These are phyloP conservation scores for Starmerella tilneyi DNA, from an alignment of 805 yeast genomes.

Conservation along the genomic window DNA sequence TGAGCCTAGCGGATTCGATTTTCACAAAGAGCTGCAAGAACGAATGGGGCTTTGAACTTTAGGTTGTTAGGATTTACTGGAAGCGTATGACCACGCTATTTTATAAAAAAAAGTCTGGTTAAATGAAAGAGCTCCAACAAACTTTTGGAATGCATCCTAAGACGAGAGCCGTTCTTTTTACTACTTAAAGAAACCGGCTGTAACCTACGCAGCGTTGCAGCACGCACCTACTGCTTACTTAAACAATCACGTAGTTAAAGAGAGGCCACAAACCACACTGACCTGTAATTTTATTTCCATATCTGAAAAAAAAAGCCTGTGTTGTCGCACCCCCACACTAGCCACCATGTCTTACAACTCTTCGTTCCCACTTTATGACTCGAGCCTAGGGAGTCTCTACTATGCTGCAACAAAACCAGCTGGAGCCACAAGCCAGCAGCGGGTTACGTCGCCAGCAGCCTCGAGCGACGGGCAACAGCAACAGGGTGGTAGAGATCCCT, in stretches of 20 bases:
- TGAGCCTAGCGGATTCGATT: constrained; percentile 35
- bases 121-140: too few relatives aligned
- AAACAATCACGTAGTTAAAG: neutral
- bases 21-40: constrained; percentile 67
- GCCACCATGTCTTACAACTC: constrained; percentile 4
- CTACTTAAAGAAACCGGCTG: too few relatives aligned
- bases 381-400: neutral
- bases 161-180: too few relatives aligned
- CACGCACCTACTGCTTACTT: too few relatives aligned
- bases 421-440: constrained; percentile 1
- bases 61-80: too few relatives aligned
- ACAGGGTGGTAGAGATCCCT: neutral
- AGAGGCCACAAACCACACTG: neutral
- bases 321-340: neutral
- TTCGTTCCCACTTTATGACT: neutral
- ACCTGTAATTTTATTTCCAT: neutral
- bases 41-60: constrained; percentile 31
- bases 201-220: too few relatives aligned
- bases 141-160: too few relatives aligned
- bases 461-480: neutral
- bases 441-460: neutral
- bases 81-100: too few relatives aligned
- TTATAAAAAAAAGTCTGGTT: too few relatives aligned
- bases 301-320: neutral
- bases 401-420: constrained; percentile 1